Conservation (phyloP, 768 basidiomycete genomes). For the Podaxis carcinomalis region DNA sequence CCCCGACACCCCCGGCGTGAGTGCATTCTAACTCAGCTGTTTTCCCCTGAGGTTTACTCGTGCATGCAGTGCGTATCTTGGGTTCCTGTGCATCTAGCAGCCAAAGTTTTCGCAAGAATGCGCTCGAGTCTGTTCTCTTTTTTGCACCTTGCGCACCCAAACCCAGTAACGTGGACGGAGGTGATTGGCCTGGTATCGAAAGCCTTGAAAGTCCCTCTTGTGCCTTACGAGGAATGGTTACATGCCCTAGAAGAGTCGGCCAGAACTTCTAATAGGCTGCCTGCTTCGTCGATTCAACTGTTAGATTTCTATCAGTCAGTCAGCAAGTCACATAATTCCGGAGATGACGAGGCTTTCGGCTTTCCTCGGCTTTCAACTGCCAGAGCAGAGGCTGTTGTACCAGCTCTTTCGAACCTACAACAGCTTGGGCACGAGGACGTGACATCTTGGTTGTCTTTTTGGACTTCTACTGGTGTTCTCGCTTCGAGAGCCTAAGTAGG, state of each 20-base stretch:
- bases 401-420: constrained; percentile 6
- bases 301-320: constrained; percentile 24
- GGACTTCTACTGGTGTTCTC: constrained; percentile 9
- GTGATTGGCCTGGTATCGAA: constrained; percentile 18
- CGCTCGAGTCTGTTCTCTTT: constrained; percentile 7
- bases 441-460: constrained; percentile 14
- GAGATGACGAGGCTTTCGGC: constrained; percentile 20
- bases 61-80: constrained; percentile 20
- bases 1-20: constrained; percentile 26
- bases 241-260: constrained; percentile 18
- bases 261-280: constrained; percentile 3
- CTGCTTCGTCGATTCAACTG: constrained; percentile 24
- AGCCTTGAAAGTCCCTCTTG: constrained; percentile 22
- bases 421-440: constrained; percentile 13
- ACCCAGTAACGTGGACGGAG: constrained; percentile 19
- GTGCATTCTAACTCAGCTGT: constrained; percentile 6
- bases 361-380: constrained; percentile 16
- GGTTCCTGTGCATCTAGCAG: constrained; percentile 28
- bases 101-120: constrained; percentile 21
- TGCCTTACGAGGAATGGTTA: constrained; percentile 28
- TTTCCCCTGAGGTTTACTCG: neutral
- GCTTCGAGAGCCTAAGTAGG: neutral
- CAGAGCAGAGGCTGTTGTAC: constrained; percentile 2
- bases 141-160: constrained; percentile 25
- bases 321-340: constrained; percentile 9